Base-by-base conservation (phyloP, 2,329 filamentous ascomycete genomes). In the Hymenoscyphus repandus region DNA sequence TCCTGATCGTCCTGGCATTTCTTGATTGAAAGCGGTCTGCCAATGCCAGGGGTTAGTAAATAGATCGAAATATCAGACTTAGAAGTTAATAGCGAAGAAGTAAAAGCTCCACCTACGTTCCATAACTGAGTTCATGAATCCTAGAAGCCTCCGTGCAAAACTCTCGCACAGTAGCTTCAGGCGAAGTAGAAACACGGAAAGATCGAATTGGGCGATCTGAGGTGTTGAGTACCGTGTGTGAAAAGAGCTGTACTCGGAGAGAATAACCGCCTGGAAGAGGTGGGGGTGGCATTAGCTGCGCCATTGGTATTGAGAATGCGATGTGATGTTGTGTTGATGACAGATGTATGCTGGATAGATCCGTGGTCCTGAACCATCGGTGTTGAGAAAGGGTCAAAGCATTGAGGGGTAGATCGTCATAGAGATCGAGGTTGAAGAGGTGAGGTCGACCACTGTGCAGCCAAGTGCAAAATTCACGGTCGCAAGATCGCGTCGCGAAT, bases 1-100 rank as follows among this genome's bases (percentile, higher is more conserved):
- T 51, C 56, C 42, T 64, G 54, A 30, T 65, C 64, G 48, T 66
- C 64, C 49, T 64, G 63, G 15, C 62, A 62, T 42, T 62, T 65
- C 54, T 64, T 65, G 33, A 66, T 61, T 1, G 58, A 46, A 30
- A 66, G 51, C 32, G 60, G 58, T 41, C 64, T 66, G 49, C 15
- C 27, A 30, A 40, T 39, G 45, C 30, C 15, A 32, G 53, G 51
- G 53, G 53, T 49, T 50, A 46, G 45, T 39, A 27, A 48, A 40
- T 27, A 27, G 17, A 33, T 27, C 22, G 15, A 41, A 13, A 12
- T 37, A 34, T 15, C 17, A 17, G 45, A 9, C 37, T 27, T 13
- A 36, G 27, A 43, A 31, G 33, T 10, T 22, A 18, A 49, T 40
- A 52, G 34, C 37, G 33, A 49, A 15, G 6, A 31, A 32, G 45